Conservation (phyloP, 2,329 filamentous ascomycete genomes). For the Amylocarpus encephaloides region DNA sequence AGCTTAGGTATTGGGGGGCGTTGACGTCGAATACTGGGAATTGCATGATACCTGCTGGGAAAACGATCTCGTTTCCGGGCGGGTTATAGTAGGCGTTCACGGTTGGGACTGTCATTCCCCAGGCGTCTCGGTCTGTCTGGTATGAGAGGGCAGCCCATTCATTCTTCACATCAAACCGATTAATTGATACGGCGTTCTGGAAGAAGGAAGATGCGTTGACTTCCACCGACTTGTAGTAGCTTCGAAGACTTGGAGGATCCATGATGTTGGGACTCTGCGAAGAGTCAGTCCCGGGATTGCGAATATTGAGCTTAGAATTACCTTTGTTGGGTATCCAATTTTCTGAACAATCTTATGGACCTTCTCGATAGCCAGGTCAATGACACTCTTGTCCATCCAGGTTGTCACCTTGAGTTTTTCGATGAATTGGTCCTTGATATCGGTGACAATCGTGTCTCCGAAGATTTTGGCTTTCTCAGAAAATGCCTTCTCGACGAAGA, state of each 20-base stretch:
- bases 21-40: conserved; percentile 57
- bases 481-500: conserved; percentile 65
- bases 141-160: conserved; percentile 54
- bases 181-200: conserved; percentile 47
- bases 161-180: conserved; percentile 40
- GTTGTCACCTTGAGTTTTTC: conserved; percentile 50
- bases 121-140: conserved; percentile 53
- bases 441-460: conserved; percentile 62
- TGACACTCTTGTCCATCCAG: conserved; percentile 61
- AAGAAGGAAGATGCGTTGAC: conserved; percentile 49
- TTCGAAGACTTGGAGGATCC: conserved; percentile 47
- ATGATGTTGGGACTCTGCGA: conserved; percentile 50
- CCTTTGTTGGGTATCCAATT: conserved; percentile 58
- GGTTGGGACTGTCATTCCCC: conserved; percentile 53
- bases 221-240: conserved; percentile 50
- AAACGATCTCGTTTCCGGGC: conserved; percentile 55
- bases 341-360: conserved; percentile 62
- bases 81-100: conserved; percentile 65
- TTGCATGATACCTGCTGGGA: conserved; percentile 65
- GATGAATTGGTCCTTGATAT: conserved; percentile 62
- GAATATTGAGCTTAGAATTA: conserved; percentile 2
- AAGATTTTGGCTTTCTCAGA: conserved; percentile 59
- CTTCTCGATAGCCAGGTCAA: conserved; percentile 55
- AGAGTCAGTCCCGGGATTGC: conserved; percentile 11
- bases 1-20: conserved; percentile 59